Percentiles rank a stretch among this genome's conserved stretches.
phyloP scores from a whole-genome alignment of 805 yeast species.

The Jamesozyma piceae region DNA sequence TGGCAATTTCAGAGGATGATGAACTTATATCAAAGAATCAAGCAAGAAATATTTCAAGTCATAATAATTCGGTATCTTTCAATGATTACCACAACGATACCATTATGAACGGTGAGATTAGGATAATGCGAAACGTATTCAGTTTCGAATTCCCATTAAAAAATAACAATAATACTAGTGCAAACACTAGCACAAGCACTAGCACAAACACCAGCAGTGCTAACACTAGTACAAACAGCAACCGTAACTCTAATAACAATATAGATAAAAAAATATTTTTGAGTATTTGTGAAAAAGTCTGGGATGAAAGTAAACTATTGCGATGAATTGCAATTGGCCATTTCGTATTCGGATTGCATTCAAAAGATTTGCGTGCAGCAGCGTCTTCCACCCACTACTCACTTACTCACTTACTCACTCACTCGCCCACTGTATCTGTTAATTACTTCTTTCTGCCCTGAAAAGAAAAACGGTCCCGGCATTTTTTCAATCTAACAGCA shows the following conservation, averaged over 20 bases:
- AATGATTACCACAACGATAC: neutral
- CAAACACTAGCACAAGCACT: neutral
- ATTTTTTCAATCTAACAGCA: too few species aligned
- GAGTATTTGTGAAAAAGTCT: constrained; percentile 26
- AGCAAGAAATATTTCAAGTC: neutral
- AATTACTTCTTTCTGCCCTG: too few species aligned
- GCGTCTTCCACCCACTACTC: too few species aligned
- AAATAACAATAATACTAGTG: neutral
- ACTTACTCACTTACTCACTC: too few species aligned
- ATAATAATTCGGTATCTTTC: neutral
- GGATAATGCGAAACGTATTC: constrained; percentile 17
- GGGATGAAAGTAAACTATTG: constrained; percentile 17
- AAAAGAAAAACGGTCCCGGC: too few species aligned
- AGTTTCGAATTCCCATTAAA: constrained; percentile 18
- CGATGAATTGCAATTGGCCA: too few species aligned
- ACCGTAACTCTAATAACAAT: constrained; percentile 3
- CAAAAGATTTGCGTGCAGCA: too few species aligned
- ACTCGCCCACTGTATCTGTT: too few species aligned
- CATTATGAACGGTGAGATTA: constrained; percentile 19
- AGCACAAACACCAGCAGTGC: neutral
- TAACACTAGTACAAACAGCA: neutral
- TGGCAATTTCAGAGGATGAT: constrained; percentile 15
- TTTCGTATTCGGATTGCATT: too few species aligned
- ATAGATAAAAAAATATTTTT: constrained; percentile 24
- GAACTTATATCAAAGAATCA: neutral